phyloP scores from a whole-genome alignment of 148 eudicot species.

The Polygonum aviculare region DNA sequence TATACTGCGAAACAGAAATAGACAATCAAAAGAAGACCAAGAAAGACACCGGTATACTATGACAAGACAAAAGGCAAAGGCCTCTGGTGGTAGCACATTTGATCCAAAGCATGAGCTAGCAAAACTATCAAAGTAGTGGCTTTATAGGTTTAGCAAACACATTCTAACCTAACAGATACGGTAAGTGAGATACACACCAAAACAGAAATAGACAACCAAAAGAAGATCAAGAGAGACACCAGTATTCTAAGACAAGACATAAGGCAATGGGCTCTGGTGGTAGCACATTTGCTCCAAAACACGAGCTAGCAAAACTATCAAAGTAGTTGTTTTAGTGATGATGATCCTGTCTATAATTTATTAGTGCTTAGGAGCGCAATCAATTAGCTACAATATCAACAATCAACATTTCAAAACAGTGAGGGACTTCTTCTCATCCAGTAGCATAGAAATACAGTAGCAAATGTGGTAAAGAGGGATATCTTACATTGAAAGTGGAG shows the following conservation, averaged over 20 bases:
- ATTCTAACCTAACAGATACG: conserved; percentile 86
- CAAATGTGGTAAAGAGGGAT: background rate
- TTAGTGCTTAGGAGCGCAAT: background rate
- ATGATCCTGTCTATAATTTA: background rate
- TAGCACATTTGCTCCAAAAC: background rate
- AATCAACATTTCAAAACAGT: background rate
- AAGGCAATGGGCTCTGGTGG: background rate
- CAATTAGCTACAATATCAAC: background rate
- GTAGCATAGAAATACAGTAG: background rate
- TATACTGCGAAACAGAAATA: conserved; percentile 43
- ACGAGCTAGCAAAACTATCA: background rate
- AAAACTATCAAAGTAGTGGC: background rate
- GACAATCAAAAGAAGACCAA: background rate
- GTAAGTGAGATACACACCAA: conserved; percentile 60
- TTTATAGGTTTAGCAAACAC: conserved; percentile 50
- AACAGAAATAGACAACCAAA: conserved; percentile 4
- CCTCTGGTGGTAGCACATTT: background rate
- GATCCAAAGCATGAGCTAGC: background rate
- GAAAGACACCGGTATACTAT: background rate
- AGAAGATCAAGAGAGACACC: background rate
- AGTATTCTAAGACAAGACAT: background rate
- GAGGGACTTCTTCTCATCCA: background rate
- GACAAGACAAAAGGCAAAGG: background rate
- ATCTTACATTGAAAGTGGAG: conserved; percentile 73
- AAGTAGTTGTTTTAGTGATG: background rate